These are phyloP conservation scores for Ophiostoma sp. DNA, from an alignment of 2,329 filamentous ascomycete species.

Conservation along the genomic window DNA sequence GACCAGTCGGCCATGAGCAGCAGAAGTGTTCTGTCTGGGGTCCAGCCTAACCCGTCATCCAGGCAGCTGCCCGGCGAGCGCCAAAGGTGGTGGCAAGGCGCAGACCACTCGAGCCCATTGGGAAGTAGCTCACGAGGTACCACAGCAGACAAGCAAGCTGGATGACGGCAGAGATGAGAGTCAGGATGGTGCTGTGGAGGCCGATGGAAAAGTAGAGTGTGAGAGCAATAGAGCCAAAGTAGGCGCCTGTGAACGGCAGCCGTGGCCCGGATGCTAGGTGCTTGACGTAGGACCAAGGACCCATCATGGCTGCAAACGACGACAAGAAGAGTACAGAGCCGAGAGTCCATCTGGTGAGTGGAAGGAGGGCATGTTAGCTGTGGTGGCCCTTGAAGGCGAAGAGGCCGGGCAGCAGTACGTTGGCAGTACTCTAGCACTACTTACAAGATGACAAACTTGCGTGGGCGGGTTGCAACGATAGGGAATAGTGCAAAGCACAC, in stretches of 20 bases:
- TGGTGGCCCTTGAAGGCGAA: background rate
- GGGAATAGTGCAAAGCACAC: conserved; percentile 89
- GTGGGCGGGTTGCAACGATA: conserved; percentile 69
- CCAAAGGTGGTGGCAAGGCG: conserved; percentile 83
- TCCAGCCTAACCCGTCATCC: conserved; percentile 67
- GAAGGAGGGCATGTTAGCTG: conserved; percentile 16
- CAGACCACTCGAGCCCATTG: conserved; percentile 86
- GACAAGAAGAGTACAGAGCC: conserved; percentile 84
- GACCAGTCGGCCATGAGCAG: background rate
- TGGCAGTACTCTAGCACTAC: conserved; percentile 40
- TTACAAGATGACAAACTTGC: conserved; percentile 97
- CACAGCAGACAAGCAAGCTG: conserved; percentile 80
- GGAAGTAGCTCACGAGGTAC: conserved; percentile 97
- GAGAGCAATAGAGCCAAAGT: conserved; percentile 86
- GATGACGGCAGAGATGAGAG: conserved; percentile 73
- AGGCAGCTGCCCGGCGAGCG: conserved; percentile 73
- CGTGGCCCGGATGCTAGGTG: conserved; percentile 81
- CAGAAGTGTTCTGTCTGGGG: background rate
- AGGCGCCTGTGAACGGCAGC: conserved; percentile 86
- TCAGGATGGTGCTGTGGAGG: conserved; percentile 76
- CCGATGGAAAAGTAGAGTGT: conserved; percentile 90
- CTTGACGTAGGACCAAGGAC: conserved; percentile 71
- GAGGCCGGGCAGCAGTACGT: background rate
- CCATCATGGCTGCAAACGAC: conserved; percentile 94
- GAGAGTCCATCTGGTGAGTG: conserved; percentile 72